These are phyloP conservation scores for Starmerella potacharoeniae DNA, from an alignment of 805 yeast genomes.

Conservation along the genomic window DNA sequence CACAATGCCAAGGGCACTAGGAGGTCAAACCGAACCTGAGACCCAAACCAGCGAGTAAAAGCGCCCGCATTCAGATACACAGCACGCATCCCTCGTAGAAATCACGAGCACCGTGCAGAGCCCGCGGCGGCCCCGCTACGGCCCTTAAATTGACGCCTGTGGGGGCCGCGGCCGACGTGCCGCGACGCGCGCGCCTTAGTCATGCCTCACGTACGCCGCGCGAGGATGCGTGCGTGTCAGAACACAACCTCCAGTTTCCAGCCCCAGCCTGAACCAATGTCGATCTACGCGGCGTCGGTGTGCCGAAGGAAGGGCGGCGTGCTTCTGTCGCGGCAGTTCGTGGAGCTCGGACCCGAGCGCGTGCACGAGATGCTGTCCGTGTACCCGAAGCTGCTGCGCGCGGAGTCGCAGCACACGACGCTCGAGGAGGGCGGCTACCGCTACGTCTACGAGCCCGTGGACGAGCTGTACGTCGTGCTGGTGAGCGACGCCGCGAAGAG, in stretches of 20 bases:
- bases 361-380: constrained; percentile 76
- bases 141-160: no score
- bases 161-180: not conserved
- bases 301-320: constrained; percentile 92
- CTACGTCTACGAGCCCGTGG: constrained; percentile 91
- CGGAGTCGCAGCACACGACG: constrained; percentile 75
- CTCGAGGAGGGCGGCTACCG: constrained; percentile 87
- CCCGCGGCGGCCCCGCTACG: no score
- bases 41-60: no score
- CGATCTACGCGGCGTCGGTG: constrained; percentile 72
- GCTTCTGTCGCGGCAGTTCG: constrained; percentile 81
- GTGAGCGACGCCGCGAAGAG: constrained; percentile 79
- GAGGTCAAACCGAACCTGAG: no score
- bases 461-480: constrained; percentile 80
- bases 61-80: no score
- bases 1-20: no score
- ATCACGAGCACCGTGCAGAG: no score
- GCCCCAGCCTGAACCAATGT: constrained; percentile 9
- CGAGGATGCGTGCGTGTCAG: constrained; percentile 4
- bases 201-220: not conserved
- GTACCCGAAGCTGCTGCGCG: constrained; percentile 68
- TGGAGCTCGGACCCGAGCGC: constrained; percentile 70
- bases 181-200: constrained; percentile 1
- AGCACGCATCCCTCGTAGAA: no score
- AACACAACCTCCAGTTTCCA: not conserved